Conservation (phyloP, 2,329 filamentous ascomycete genomes). For the Talaromyces sp. region DNA sequence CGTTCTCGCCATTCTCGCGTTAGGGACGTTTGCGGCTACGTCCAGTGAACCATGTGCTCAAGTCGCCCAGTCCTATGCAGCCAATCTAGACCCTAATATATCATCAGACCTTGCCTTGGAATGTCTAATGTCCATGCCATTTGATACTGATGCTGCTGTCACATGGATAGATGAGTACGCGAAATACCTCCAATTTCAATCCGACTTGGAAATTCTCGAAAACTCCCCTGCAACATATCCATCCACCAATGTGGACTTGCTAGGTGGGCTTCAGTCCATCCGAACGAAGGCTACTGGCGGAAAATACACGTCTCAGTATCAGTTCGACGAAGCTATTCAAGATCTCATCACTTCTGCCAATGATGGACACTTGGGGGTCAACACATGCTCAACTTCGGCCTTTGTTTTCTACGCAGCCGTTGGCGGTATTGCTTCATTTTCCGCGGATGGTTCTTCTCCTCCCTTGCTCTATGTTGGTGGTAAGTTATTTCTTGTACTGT, state of each 20-base stretch:
- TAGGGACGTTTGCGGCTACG: not conserved
- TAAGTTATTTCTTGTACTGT: not conserved
- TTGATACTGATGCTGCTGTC: constrained; percentile 25
- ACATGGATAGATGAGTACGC: constrained; percentile 26
- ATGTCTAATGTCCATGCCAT: constrained; percentile 31
- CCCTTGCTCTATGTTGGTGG: not conserved
- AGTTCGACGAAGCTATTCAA: constrained; percentile 55
- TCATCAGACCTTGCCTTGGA: constrained; percentile 11
- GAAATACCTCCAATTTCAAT: constrained; percentile 49
- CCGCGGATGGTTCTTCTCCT: not conserved
- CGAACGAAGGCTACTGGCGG: constrained; percentile 41
- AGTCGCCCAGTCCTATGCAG: not conserved
- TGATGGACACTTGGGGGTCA: constrained; percentile 55
- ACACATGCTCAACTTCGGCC: constrained; percentile 29
- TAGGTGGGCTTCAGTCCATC: constrained; percentile 47
- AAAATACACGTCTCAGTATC: constrained; percentile 52
- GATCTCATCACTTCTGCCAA: constrained; percentile 54
- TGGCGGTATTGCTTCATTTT: not conserved
- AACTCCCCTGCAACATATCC: constrained; percentile 52
- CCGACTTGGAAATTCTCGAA: constrained; percentile 48
- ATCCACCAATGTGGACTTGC: constrained; percentile 49
- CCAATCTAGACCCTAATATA: not conserved
- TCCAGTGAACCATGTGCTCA: constrained; percentile 3
- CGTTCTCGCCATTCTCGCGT: not conserved
- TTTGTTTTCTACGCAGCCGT: constrained; percentile 46